Conservation (phyloP, 1,284 basidiomycete genomes). For the Chalciporus piperatoides region DNA sequence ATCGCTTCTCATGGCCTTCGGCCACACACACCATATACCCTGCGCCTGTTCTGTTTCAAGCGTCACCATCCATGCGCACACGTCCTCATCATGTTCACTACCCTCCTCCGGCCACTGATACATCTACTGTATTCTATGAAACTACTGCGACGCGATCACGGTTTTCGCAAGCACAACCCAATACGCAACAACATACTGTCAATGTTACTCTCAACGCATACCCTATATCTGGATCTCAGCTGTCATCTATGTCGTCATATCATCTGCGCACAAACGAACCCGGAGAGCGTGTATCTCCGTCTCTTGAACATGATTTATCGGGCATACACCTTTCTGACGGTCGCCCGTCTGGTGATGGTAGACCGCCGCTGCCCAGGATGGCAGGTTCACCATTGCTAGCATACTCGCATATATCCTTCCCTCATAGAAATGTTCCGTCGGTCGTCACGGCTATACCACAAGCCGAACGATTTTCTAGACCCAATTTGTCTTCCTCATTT, state of each 20-base stretch:
- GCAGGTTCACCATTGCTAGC: constrained; percentile 13
- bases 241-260: constrained; percentile 35
- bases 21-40: constrained; percentile 34
- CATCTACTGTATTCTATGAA: constrained; percentile 59
- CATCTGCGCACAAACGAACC: constrained; percentile 22
- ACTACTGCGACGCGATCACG: constrained; percentile 39
- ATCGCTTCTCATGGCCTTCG: constrained; percentile 37
- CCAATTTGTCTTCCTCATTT: constrained; percentile 22
- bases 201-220: constrained; percentile 34
- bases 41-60: constrained; percentile 37
- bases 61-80: constrained; percentile 38
- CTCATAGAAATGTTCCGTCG: constrained; percentile 38
- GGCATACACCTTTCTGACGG: constrained; percentile 19
- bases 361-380: constrained; percentile 1
- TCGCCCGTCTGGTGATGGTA: constrained; percentile 8
- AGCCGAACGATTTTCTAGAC: constrained; percentile 27
- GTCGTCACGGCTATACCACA: constrained; percentile 38
- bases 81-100: constrained; percentile 34
- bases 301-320: constrained; percentile 24
- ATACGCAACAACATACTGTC: constrained; percentile 21
- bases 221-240: constrained; percentile 42
- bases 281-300: constrained; percentile 8
- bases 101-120: constrained; percentile 29
- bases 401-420: constrained; percentile 19
- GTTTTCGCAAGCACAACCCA: constrained; percentile 16